phyloP scores from a whole-genome alignment of 495 filamentous ascomycete species.

The Penicillium flavigenum region DNA sequence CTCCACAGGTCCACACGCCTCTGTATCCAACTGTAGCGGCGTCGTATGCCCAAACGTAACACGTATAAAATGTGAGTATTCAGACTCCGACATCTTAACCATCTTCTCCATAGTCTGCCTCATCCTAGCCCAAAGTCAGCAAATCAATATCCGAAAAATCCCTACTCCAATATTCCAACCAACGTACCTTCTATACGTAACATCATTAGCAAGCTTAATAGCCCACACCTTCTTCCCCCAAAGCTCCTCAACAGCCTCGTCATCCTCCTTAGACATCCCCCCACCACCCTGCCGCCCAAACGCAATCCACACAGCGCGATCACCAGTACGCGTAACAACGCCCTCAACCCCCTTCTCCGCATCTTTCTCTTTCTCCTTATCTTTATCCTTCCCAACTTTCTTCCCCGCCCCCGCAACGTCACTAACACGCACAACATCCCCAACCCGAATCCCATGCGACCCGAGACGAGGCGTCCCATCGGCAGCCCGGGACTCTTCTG shows the following conservation, averaged over 20 bases:
- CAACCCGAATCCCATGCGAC: conserved; percentile 80
- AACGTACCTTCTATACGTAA: conserved; percentile 76
- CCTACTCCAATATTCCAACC: not conserved
- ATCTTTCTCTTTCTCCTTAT: conserved; percentile 65
- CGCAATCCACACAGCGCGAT: conserved; percentile 60
- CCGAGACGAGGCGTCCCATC: conserved; percentile 50
- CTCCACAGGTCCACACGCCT: conserved; percentile 59
- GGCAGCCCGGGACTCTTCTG: conserved; percentile 36
- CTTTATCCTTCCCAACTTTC: conserved; percentile 58
- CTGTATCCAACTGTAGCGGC: conserved; percentile 44
- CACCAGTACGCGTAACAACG: conserved; percentile 70
- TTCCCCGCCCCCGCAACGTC: conserved; percentile 70
- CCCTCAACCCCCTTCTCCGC: conserved; percentile 68
- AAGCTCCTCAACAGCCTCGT: conserved; percentile 59
- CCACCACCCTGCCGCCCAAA: conserved; percentile 63
- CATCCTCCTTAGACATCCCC: conserved; percentile 47
- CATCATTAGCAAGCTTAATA: conserved; percentile 94
- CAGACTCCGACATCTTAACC: conserved; percentile 65
- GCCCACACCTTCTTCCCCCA: conserved; percentile 63
- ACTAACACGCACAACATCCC: conserved; percentile 81
- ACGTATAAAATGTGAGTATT: conserved; percentile 71
- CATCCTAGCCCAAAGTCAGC: conserved; percentile 60
- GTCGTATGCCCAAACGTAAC: conserved; percentile 72
- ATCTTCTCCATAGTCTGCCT: conserved; percentile 82
- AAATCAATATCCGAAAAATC: not conserved